Base-by-base conservation (phyloP, 768 basidiomycete species). In the Psilocybe azurescens region DNA sequence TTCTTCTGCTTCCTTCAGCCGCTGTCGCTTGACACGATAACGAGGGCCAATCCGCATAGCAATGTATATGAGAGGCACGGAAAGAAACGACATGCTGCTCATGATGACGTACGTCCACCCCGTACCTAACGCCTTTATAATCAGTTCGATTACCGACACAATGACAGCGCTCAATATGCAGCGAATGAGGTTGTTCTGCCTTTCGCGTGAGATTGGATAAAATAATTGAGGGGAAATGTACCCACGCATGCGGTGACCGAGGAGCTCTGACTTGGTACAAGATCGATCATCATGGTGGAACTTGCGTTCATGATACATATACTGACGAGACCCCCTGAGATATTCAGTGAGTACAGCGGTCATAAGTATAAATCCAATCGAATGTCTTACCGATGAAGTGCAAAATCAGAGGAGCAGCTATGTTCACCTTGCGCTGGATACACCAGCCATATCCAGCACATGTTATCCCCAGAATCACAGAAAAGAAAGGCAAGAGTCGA, bases 21-120 rank as follows among this genome's bases (percentile, higher is more conserved):
- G 46, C 38, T 66, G 67, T 33, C 70, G 61, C 57, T 66, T 63
- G 24, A 63, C 75, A 14, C 88, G 79, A 76, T 78, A 89, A 16
- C 67, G 69, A 13, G 90, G 88, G 6, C 89, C 90, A 51, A 85
- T 75, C 58, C 72, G 70, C 18, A 88, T 74, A 24, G 81, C 76
- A 20, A 88, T 60, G 67, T 78, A 86, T 41, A 86, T 70, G 54
- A 86, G 70, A 0, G 89, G 89, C 3, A 78, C 65, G 18, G 78
- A 74, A 0, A 83, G 65, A 8, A 84, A 60, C 56, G 80, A 75
- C 33, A 89, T 67, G 3, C 81, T 82, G 3, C 78, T 81, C n/a
- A 90, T 76, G 11, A 91, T 71, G 30, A 86, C 77, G 66, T 89
- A 92, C 2, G 90, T 85, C 88, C 89, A 92, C 6, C 90, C 90